These are phyloP conservation scores for Aspergillus mulundensis DNA, from an alignment of 495 filamentous ascomycete species.

Conservation along the genomic window DNA sequence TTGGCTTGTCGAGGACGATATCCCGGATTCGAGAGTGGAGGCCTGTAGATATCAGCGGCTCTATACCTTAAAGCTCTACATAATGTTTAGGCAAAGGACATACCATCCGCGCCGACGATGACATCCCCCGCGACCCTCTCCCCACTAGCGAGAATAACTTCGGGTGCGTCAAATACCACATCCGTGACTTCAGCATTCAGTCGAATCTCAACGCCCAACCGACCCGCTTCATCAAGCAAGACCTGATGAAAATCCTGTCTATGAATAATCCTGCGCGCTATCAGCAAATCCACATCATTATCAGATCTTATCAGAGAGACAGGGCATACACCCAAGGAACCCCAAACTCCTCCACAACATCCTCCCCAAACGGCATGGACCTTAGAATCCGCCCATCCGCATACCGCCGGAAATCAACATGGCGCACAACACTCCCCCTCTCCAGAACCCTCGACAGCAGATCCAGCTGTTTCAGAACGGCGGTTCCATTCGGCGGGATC, in stretches of 20 bases:
- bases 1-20: constrained; percentile 33
- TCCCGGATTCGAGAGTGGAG: constrained; percentile 28
- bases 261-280: constrained; percentile 40
- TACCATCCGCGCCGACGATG: constrained; percentile 17
- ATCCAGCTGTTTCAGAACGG: constrained; percentile 44
- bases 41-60: constrained; percentile 17
- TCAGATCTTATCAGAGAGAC: neutral
- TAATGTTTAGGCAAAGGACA: neutral
- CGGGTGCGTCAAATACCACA: neutral
- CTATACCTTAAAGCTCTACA: neutral
- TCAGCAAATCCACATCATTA: neutral
- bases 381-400: constrained; percentile 44
- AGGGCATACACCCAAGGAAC: constrained; percentile 25
- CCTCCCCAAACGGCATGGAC: constrained; percentile 20
- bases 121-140: constrained; percentile 9
- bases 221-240: constrained; percentile 43
- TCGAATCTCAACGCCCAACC: constrained; percentile 38
- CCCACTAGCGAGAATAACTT: constrained; percentile 5
- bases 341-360: constrained; percentile 16
- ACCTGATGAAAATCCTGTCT: constrained; percentile 47
- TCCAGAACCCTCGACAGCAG: constrained; percentile 37
- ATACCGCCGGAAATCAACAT: constrained; percentile 52
- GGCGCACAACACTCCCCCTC: constrained; percentile 40
- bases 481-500: constrained; percentile 49
- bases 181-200: neutral